Evolutionary conservation across 345 rosid genomes (phyloP).

Genomic region (Citrus unshiu): DNA sequence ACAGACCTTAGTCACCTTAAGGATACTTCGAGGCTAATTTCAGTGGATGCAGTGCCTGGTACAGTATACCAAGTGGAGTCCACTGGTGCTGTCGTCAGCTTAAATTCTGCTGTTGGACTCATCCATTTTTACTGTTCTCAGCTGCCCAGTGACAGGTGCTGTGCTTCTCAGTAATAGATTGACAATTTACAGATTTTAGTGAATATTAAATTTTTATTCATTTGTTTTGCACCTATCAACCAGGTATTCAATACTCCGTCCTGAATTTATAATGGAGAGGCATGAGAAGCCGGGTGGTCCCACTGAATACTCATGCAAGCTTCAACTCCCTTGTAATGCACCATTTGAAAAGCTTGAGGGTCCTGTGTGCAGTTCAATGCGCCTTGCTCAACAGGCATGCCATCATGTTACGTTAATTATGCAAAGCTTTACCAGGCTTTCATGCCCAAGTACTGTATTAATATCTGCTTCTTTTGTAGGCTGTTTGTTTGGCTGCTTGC

Average conservation of each 20-base stretch:
- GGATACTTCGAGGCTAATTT: constrained; percentile 79
- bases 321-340: constrained; percentile 97
- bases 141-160: constrained; percentile 94
- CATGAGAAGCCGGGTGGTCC: constrained; percentile 93
- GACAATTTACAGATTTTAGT: constrained; percentile 4
- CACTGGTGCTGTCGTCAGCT: constrained; percentile 97
- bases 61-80: constrained; percentile 91
- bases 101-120: constrained; percentile 96
- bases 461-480: constrained; percentile 44
- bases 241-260: constrained; percentile 96
- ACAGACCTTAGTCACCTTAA: constrained; percentile 95
- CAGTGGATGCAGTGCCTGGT: constrained; percentile 70
- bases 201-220: constrained; percentile 8
- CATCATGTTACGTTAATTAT: constrained; percentile 4
- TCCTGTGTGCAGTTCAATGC: constrained; percentile 85
- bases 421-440: not conserved
- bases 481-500: constrained; percentile 99
- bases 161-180: not conserved
- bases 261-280: constrained; percentile 85
- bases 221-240: constrained; percentile 11
- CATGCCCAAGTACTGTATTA: constrained; percentile 10
- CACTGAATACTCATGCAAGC: constrained; percentile 91
- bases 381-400: constrained; percentile 92
- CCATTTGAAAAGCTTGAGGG: constrained; percentile 98
- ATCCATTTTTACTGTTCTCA: constrained; percentile 95